phyloP scores from a whole-genome alignment of 805 yeast species.

The Kazachstania viticola region DNA sequence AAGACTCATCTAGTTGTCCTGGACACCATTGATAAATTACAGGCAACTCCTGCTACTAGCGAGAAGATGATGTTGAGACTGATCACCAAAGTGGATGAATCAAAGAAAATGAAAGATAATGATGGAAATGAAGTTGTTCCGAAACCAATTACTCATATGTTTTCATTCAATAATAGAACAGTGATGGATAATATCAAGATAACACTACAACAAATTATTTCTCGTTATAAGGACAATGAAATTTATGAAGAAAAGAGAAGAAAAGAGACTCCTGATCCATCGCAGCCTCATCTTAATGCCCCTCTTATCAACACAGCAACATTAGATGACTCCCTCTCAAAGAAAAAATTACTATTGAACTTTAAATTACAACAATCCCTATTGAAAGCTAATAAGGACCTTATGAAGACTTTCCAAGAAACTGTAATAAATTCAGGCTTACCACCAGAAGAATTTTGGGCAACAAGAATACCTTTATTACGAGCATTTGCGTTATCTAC shows the following conservation, averaged over 20 bases:
- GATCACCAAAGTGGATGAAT: slow-evolving; percentile 31
- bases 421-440: slow-evolving; percentile 72
- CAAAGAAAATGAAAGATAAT: slow-evolving; percentile 19
- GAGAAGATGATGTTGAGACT: slow-evolving; percentile 59
- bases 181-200: slow-evolving; percentile 68
- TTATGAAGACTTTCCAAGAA: slow-evolving; percentile 72
- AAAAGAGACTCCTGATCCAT: slow-evolving; percentile 7
- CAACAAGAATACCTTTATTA: slow-evolving; percentile 62
- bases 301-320: slow-evolving; percentile 29
- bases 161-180: slow-evolving; percentile 59
- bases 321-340: slow-evolving; percentile 39
- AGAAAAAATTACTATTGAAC: slow-evolving; percentile 52
- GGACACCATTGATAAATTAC: slow-evolving; percentile 38
- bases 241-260: slow-evolving; percentile 31
- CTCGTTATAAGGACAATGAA: slow-evolving; percentile 46
- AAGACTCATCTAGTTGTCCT: slow-evolving; percentile 31
- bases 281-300: slow-evolving; percentile 5
- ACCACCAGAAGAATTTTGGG: slow-evolving; percentile 80
- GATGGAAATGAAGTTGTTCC: slow-evolving; percentile 20
- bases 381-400: slow-evolving; percentile 51
- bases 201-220: slow-evolving; percentile 54
- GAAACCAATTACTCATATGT: slow-evolving; percentile 28
- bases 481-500: slow-evolving; percentile 78
- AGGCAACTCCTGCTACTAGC: slow-evolving; percentile 57
- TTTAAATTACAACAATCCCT: slow-evolving; percentile 69